phyloP scores from a whole-genome alignment of 1,284 basidiomycete genomes.

The Macrocystidia cucumis region DNA sequence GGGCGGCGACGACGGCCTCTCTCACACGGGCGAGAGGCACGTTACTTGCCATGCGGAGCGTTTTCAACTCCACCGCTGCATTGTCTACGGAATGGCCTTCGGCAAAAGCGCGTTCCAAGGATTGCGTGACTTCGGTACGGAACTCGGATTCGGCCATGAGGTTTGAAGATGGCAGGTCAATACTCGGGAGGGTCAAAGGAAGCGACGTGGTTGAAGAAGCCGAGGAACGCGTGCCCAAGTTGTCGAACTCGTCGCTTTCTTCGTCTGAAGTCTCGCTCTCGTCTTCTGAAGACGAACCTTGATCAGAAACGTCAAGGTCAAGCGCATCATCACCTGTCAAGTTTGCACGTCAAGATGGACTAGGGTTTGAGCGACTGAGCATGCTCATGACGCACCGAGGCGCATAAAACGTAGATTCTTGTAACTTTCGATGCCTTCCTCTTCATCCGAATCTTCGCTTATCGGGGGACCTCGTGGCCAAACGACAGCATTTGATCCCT shows the following conservation, averaged over 20 bases:
- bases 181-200: constrained; percentile 22
- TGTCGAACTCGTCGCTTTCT: constrained; percentile 21
- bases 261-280: constrained; percentile 25
- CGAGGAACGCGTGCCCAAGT: constrained; percentile 22
- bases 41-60: constrained; percentile 90
- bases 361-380: constrained; percentile 1
- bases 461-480: constrained; percentile 56
- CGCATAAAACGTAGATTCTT: constrained; percentile 65
- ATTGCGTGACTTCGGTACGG: constrained; percentile 67
- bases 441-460: constrained; percentile 53
- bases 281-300: constrained; percentile 37
- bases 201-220: constrained; percentile 33
- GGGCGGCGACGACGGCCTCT: constrained; percentile 67
- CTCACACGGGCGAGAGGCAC: constrained; percentile 74
- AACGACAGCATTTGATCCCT: constrained; percentile 59
- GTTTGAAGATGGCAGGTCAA: constrained; percentile 17
- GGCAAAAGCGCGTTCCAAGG: constrained; percentile 84
- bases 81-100: constrained; percentile 89
- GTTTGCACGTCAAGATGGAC: constrained; percentile 4
- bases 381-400: constrained; percentile 38
- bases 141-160: constrained; percentile 64
- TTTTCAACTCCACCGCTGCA: constrained; percentile 89
- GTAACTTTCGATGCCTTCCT: constrained; percentile 49
- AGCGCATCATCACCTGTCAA: constrained; percentile 49
- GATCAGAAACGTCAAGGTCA: constrained; percentile 53